Evolutionary conservation across 2,329 filamentous ascomycete species (phyloP).

Genomic region (Seiridium unicorne): DNA sequence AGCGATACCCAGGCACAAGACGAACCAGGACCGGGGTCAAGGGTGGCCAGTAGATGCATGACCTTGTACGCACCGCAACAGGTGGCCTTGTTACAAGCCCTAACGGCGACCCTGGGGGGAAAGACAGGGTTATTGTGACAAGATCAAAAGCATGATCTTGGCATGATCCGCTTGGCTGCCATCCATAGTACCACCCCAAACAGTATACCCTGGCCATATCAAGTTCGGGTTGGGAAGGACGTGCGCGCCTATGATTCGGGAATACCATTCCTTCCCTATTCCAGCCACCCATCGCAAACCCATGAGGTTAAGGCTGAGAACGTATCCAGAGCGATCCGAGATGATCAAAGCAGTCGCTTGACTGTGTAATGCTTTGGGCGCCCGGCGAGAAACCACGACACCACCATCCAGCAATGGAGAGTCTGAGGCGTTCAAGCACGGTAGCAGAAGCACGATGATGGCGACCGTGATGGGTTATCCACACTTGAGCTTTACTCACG

Average conservation of each 20-base stretch:
- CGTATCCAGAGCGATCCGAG: conserved; percentile 4
- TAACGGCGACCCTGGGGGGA: conserved; percentile 17
- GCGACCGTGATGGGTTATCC: too few relatives aligned
- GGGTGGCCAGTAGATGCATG: conserved; percentile 18
- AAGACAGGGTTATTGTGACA: conserved; percentile 30
- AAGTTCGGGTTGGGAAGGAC: conserved; percentile 11
- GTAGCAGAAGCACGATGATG: too few relatives aligned
- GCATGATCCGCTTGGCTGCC: conserved; percentile 28
- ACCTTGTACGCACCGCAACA: conserved; percentile 23
- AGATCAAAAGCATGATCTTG: conserved; percentile 32
- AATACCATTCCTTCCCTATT: not conserved
- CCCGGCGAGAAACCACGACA: not conserved
- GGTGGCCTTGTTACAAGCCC: conserved; percentile 40
- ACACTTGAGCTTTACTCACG: too few relatives aligned
- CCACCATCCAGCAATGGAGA: too few relatives aligned
- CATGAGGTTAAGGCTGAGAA: not conserved
- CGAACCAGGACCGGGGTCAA: conserved; percentile 20
- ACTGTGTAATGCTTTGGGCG: conserved; percentile 2
- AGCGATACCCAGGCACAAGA: conserved; percentile 6
- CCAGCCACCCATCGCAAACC: not conserved
- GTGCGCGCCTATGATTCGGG: conserved; percentile 9
- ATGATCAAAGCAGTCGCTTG: conserved; percentile 3
- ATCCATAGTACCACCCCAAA: conserved; percentile 27
- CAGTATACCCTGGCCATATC: conserved; percentile 16
- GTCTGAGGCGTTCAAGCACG: too few relatives aligned